Evolutionary conservation across 495 filamentous ascomycete genomes (phyloP), one percentile per base, ranked within the genome.

Genomic region (Trichoderma asperelloides): DNA sequence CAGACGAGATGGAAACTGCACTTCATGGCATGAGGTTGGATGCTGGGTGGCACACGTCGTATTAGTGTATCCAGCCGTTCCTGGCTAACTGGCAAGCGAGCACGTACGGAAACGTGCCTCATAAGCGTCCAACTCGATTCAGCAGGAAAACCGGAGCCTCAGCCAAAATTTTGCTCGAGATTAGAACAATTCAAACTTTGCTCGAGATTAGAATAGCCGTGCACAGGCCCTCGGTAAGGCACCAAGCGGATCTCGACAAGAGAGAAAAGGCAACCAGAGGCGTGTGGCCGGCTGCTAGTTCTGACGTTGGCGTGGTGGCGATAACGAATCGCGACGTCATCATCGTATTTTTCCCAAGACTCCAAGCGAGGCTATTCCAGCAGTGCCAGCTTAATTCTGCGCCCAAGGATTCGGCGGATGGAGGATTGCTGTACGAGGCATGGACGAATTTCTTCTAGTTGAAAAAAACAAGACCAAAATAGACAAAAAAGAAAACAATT

Each of bases 231-330:
- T 18, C 41, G 41, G 18, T 45, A 45, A 45, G 41, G 33, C 43
- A 47, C 43, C 43, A 47, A 47, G 43, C 43, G 43, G 43, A 47
- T 47, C 43, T 47, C 43, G 43, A 47, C 3, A 15, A 47, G 43
- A n/a, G 6, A 47, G 6, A 9, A n/a, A 51, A 51, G 47, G 47
- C 47, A 23, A n/a, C 47, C 16, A 9, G 47, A 60, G 55, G 25
- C 49, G 49, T 27, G 12, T 28, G n/a, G 55, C 16, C 55, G 5
- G 55, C 55, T 60, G 55, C 43, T 60, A 16, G 55, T 12, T 60
- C 55, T 60, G 55, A 60, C 23, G 12, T 5, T 60, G 55, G 55
- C 55, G 55, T 60, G 55, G 55, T 60, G 55, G 55, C 55, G 55
- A 60, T 30, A 28, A 28, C 55, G 9, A 27, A n/a, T 4, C 23